A percentile compares a stretch with the other conserved stretches of the same genome.
Conservation (phyloP, 2,329 filamentous ascomycete genomes). For the Didymella keratinophila region DNA sequence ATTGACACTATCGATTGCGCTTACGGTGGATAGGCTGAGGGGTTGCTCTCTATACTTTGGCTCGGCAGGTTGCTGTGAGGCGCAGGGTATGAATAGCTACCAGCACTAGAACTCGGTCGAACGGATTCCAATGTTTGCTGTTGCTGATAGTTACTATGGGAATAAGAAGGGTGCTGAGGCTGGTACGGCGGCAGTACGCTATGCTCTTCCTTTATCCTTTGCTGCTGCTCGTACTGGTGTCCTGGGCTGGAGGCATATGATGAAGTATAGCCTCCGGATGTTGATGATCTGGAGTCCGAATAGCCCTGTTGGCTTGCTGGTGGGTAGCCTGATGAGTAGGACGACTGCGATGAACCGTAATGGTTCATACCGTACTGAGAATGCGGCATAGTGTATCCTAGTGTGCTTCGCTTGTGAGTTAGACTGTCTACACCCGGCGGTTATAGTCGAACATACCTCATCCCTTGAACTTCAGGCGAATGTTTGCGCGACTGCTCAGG, state of each 20-base stretch:
- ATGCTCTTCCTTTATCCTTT: slow-evolving; percentile 42
- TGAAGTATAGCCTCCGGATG: slow-evolving; percentile 39
- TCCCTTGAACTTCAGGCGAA: slow-evolving; percentile 44
- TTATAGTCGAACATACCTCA: slow-evolving; percentile 47
- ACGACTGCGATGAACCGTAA: slow-evolving; percentile 42
- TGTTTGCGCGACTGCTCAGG: slow-evolving; percentile 33
- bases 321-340: slow-evolving; percentile 46
- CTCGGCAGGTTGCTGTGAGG: slow-evolving; percentile 41
- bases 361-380: slow-evolving; percentile 51
- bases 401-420: slow-evolving; percentile 43
- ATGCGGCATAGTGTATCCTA: slow-evolving; percentile 52
- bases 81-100: slow-evolving; percentile 45
- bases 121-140: slow-evolving; percentile 41
- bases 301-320: slow-evolving; percentile 41
- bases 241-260: slow-evolving; percentile 40
- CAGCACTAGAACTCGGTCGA: slow-evolving; percentile 40
- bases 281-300: slow-evolving; percentile 38
- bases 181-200: slow-evolving; percentile 44
- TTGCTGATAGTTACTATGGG: slow-evolving; percentile 47
- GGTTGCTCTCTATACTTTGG: slow-evolving; percentile 40
- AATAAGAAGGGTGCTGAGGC: slow-evolving; percentile 34
- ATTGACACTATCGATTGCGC: slow-evolving; percentile 1
- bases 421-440: neutral
- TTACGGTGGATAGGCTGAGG: slow-evolving; percentile 46
- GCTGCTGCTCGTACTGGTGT: slow-evolving; percentile 34